These are phyloP conservation scores for Polymyxa betae DNA, from an alignment of 208 protist species.

Conservation along the genomic window DNA sequence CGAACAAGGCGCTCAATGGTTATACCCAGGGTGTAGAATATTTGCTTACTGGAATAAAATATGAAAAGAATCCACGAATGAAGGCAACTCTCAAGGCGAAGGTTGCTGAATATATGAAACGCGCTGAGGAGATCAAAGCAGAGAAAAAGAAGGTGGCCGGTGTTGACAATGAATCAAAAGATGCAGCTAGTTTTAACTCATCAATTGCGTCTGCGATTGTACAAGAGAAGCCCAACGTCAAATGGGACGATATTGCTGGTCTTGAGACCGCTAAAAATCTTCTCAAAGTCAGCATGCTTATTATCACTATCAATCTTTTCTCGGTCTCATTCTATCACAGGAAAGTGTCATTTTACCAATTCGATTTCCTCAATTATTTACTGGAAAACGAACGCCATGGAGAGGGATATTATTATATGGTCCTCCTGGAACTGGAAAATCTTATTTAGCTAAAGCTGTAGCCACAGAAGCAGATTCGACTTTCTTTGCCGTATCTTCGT, in stretches of 20 bases:
- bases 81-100: conserved; percentile 79
- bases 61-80: conserved; percentile 89
- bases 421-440: conserved; percentile 90
- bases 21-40: conserved; percentile 91
- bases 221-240: conserved; percentile 88
- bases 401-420: conserved; percentile 70
- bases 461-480: conserved; percentile 84
- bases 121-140: conserved; percentile 90
- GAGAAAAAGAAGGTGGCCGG: conserved; percentile 53
- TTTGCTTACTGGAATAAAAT: conserved; percentile 91
- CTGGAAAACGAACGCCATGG: conserved; percentile 65
- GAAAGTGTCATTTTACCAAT: conserved; percentile 94
- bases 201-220: conserved; percentile 76
- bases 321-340: conserved; percentile 59
- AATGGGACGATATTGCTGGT: conserved; percentile 90
- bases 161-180: conserved; percentile 61
- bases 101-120: conserved; percentile 85
- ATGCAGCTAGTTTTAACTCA: conserved; percentile 51
- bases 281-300: conserved; percentile 70
- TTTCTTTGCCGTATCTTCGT: conserved; percentile 76
- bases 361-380: conserved; percentile 94
- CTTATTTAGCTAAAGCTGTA: conserved; percentile 80
- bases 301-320: background rate
- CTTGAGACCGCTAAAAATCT: conserved; percentile 89
- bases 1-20: conserved; percentile 85